Base-by-base conservation (phyloP, 805 yeast species). In the Metschnikowia proteae region DNA sequence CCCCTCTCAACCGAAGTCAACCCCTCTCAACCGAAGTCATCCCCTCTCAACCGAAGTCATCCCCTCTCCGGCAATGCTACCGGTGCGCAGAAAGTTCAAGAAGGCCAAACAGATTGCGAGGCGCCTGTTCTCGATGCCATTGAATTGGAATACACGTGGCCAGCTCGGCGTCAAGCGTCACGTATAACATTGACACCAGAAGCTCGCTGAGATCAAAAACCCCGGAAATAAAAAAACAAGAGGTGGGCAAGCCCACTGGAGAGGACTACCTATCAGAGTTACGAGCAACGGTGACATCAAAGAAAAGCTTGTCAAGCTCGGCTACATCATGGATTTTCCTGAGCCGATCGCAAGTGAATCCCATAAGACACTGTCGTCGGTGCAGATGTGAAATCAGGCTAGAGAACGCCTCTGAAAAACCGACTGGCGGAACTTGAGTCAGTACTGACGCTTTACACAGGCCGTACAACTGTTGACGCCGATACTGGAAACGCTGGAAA, bases 241-340 rank as follows among this genome's bases (percentile, higher is more conserved):
- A 59, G 6, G 46, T 38, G n/a, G 50, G 50, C 22, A 43, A 42
- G 11, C 43, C 62, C 1, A 47, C 66, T 3, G 56, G 57, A 27
- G 60, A 59, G 3, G 70, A 65, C 17, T 62, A 58, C 33, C 50
- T 63, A 34, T 43, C 53, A 28, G 60, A 61, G 26, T 51, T 73
- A 17, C 47, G 58, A 5, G 54, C 56, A 6, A 51, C 65, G 10
- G 59, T 77, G 0, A 75, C 79, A 11, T 79, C 0, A 43, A 38
- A 8, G 70, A 65, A 1, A 70, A 65, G 35, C 68, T 85, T n/a
- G 39, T 52, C 9, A 68, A 71, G 46, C 75, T 73, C 58, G 79
- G 76, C 2, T 84, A 70, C 58, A 71, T 79, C 7, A 65, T 69
- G 60, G 76, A 71, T 3, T 51, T 68, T 4, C 82, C 81, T 0